These are phyloP conservation scores for Claviceps paspali DNA, from an alignment of 2,329 filamentous ascomycete species.

Conservation along the genomic window DNA sequence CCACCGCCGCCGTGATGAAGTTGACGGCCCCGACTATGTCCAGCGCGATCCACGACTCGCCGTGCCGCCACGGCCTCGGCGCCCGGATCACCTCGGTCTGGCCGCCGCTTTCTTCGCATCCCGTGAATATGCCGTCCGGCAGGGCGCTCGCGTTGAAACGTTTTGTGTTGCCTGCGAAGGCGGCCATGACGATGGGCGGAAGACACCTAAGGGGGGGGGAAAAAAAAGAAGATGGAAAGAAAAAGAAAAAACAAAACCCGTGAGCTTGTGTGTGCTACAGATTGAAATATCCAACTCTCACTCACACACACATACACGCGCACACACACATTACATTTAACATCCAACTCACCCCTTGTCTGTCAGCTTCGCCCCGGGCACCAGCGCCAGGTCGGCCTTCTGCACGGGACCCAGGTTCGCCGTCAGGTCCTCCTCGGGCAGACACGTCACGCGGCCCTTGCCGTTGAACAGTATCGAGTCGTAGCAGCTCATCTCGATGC, in stretches of 20 bases:
- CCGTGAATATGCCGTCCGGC: slow-evolving; percentile 27
- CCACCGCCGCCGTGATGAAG: slow-evolving; percentile 27
- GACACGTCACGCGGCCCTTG: slow-evolving; percentile 39
- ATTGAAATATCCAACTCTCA: too few species aligned
- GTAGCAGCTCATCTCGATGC: slow-evolving; percentile 38
- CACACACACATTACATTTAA: too few species aligned
- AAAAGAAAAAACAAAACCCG: background rate
- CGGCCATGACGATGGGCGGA: slow-evolving; percentile 24
- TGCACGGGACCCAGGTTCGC: slow-evolving; percentile 20
- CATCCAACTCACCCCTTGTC: slow-evolving; percentile 28
- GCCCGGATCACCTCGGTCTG: slow-evolving; percentile 26
- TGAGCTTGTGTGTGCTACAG: too few species aligned
- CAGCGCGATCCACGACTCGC: slow-evolving; percentile 31
- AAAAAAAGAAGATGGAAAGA: background rate
- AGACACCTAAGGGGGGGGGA: slow-evolving; percentile 16
- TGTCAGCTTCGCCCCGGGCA: slow-evolving; percentile 20
- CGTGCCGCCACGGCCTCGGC: slow-evolving; percentile 2
- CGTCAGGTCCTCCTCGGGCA: slow-evolving; percentile 27
- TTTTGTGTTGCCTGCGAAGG: slow-evolving; percentile 14
- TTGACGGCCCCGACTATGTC: slow-evolving; percentile 38
- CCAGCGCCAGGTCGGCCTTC: slow-evolving; percentile 13
- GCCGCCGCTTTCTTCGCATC: slow-evolving; percentile 31
- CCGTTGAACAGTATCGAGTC: slow-evolving; percentile 49
- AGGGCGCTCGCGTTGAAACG: slow-evolving; percentile 16
- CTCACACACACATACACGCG: too few species aligned